These are phyloP conservation scores for Melampsora americana DNA, from an alignment of 1,284 basidiomycete species.

Conservation along the genomic window DNA sequence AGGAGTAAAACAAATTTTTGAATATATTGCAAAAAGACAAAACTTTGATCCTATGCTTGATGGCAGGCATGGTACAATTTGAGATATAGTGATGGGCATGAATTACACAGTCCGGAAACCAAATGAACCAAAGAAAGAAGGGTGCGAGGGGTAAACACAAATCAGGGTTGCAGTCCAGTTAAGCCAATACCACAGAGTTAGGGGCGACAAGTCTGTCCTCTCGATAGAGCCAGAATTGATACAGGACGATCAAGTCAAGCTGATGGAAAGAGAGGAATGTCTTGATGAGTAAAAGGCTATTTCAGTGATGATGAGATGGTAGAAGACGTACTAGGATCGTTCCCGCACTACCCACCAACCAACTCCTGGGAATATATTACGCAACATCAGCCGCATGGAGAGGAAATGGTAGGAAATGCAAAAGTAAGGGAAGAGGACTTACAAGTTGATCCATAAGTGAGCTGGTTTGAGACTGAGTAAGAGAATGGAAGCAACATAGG, in stretches of 20 bases:
- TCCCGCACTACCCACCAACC: conserved; percentile 35
- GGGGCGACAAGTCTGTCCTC: not conserved
- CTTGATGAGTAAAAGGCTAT: not conserved
- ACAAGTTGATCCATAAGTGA: conserved; percentile 41
- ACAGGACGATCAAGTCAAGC: conserved; percentile 35
- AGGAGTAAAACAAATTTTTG: too few relatives aligned
- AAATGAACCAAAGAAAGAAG: too few relatives aligned
- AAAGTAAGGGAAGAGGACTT: not conserved
- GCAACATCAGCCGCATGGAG: not conserved
- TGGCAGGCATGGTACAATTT: too few relatives aligned
- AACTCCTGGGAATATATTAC: conserved; percentile 23
- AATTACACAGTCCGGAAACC: too few relatives aligned
- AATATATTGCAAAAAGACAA: too few relatives aligned
- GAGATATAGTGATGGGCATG: too few relatives aligned
- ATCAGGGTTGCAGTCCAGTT: too few relatives aligned
- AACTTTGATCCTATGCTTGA: too few relatives aligned
- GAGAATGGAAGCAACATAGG: conserved; percentile 36
- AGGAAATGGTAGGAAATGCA: not conserved
- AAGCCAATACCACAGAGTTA: too few relatives aligned
- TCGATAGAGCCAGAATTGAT: conserved; percentile 41
- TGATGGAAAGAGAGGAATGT: not conserved
- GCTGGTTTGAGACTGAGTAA: conserved; percentile 2
- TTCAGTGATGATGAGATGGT: not conserved
- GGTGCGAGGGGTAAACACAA: too few relatives aligned
- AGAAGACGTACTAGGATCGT: conserved; percentile 25